Base-by-base conservation (phyloP, 169 alveolate genomes). In the Cryptosporidium ubiquitum region DNA sequence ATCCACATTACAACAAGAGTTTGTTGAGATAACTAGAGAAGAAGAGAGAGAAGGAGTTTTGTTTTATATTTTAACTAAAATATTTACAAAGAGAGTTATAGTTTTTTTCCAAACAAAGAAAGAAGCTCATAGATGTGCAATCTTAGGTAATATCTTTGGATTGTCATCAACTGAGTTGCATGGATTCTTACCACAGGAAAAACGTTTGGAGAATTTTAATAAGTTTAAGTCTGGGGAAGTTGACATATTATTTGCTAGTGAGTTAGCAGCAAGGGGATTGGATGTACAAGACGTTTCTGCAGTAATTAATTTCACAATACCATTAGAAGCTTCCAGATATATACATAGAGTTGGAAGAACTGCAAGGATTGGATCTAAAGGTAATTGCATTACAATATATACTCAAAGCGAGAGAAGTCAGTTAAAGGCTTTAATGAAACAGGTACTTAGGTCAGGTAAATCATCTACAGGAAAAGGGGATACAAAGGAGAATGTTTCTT, bases 321-420 rank as follows among this genome's bases (percentile, higher is more conserved):
- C 99, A 3, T 93, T 96, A 44, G 98, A 95, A 70, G 95, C 93
- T n/a, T 94, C 86, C 51, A 94, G 95, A 85, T 97, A 96, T 91
- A 96, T 97, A 12, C 99, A 97, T 91, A 91, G 99, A 75, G 97
- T 97, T 20, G 99, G 99, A 18, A 92, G 99, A 64, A 97, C 99
- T 3, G 99, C 98, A 14, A 93, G 99, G 71, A 97, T 97, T 68
- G 98, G 98, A 3, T 93, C 93, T 40, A 91, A 91, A 26, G 99
- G 99, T 1, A 96, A 94, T 84, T 96, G 92, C 94, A 95, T 95
- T 91, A 98, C 95, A 92, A 95, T 84, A 95, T 98, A 92, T 93
- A 96, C 95, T 93, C 98, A 61, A 94, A 97, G 66, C 86, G 99
- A 95, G 95, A 91, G 95, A 47, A 70, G 92, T 6, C 85, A 85